Evolutionary conservation across 306 rosid genomes (phyloP), one percentile per base, ranked within the genome.

Genomic region (Clitoria ternatea): DNA sequence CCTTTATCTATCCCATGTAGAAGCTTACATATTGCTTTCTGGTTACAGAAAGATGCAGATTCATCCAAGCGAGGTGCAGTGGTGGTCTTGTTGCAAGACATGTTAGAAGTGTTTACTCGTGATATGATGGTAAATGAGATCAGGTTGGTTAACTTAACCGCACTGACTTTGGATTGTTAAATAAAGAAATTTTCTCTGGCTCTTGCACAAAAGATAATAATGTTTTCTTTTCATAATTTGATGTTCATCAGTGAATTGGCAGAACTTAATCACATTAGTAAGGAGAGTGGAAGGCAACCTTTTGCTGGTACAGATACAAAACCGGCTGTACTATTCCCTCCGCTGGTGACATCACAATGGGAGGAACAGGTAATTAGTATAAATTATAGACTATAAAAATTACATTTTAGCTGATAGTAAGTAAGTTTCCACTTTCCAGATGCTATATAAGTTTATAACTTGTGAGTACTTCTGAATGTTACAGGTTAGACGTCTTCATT

Each of bases 51-150:
- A 87, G 84, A 72, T 13, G 84, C 85, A 14, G 83, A 91, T 73
- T 72, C 76, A 18, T 81, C 92, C 63, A 91, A 89, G 83, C 85
- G 70, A 48, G 87, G 76, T 42, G 66, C 80, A 13, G 92, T 91
- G 77, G 99, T 87, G 79, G 78, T 94, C 66, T 79, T 91, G 81
- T 84, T 94, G 81, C 97, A 89, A 82, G 97, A 94, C 74, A 94
- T 94, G 92, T 74, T 94, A 77, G 99, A 94, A 85, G 99, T 94
- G 72, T 94, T 91, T 70, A 91, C 95, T 66, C 89, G 99, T 77
- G 99, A 94, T 74, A 94, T 94, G 89, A 83, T 91, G 95, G 96
- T 85, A 68, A 83, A 91, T 63, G 97, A 94, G 77, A 85, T 72
- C 75, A 87, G 97, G 99, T 90, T 42, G 57, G 88, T 79, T 76